A percentile compares a stretch with the other conserved stretches of the same genome.
These are phyloP conservation scores for Metschnikowia gelsemii DNA, from an alignment of 805 yeast species.

Conservation along the genomic window DNA sequence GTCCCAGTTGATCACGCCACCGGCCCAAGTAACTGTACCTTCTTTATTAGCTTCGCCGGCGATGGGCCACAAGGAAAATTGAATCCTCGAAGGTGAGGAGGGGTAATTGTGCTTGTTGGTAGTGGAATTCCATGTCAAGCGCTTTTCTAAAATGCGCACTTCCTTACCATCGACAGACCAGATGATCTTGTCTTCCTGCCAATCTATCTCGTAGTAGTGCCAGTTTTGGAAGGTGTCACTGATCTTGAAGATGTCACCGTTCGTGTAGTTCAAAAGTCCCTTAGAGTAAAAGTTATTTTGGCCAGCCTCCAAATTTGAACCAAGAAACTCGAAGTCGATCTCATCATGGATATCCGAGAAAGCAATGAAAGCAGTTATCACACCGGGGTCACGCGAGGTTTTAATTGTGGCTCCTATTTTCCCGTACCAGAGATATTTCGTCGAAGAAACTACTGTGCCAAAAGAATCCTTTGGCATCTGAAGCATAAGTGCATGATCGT, in stretches of 20 bases:
- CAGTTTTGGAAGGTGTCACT: constrained; percentile 61
- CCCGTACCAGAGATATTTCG: constrained; percentile 86
- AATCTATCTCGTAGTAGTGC: constrained; percentile 77
- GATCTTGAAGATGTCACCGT: constrained; percentile 45
- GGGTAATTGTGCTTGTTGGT: constrained; percentile 56
- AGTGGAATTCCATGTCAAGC: constrained; percentile 64
- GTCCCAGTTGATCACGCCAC: constrained; percentile 85
- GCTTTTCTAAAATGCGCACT: constrained; percentile 63
- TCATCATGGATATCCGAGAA: constrained; percentile 88
- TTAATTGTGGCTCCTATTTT: constrained; percentile 66
- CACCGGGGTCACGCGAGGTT: constrained; percentile 77
- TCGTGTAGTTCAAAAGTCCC: constrained; percentile 68
- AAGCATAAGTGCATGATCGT: constrained; percentile 54
- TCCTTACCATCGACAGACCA: constrained; percentile 74
- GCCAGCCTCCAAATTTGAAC: constrained; percentile 61
- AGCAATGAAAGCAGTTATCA: constrained; percentile 76
- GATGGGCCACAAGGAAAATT: constrained; percentile 78
- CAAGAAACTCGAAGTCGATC: constrained; percentile 85
- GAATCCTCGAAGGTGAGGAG: constrained; percentile 73
- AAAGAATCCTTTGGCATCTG: constrained; percentile 76
- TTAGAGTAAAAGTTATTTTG: constrained; percentile 82
- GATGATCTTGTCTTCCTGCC: constrained; percentile 67
- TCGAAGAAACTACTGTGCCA: constrained; percentile 80
- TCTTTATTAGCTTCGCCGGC: constrained; percentile 52
- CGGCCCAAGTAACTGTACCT: constrained; percentile 83